Evolutionary conservation across 2,329 filamentous ascomycete genomes (phyloP).

Genomic region (Stachybotrys elegans): DNA sequence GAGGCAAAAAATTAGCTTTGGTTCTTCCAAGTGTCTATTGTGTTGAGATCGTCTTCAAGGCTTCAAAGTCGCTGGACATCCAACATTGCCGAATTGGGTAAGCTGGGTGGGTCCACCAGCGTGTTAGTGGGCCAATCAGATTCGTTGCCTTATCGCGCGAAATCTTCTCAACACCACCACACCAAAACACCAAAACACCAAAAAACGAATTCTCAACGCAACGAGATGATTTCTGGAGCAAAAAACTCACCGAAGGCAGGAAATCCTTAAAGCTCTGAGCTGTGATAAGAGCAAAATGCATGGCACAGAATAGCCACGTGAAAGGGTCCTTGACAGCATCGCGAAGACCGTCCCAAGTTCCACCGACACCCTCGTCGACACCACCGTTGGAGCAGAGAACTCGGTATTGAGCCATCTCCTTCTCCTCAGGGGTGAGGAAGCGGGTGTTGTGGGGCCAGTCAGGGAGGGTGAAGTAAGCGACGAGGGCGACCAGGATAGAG

Average conservation of each 20-base stretch:
- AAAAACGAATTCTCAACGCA: too few species aligned
- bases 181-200: too few species aligned
- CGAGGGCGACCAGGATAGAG: conserved; percentile 26
- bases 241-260: conserved; percentile 26
- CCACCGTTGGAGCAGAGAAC: conserved; percentile 28
- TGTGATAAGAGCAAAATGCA: conserved; percentile 37
- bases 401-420: conserved; percentile 29
- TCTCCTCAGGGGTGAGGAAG: conserved; percentile 29
- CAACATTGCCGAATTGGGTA: too few species aligned
- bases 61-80: too few species aligned
- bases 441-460: conserved; percentile 27
- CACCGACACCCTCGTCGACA: conserved; percentile 24
- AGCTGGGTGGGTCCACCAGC: too few species aligned
- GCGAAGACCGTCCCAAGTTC: conserved; percentile 28
- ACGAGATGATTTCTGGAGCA: too few species aligned
- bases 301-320: conserved; percentile 31
- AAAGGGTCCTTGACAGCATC: conserved; percentile 25
- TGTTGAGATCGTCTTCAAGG: too few species aligned
- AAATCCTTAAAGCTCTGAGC: conserved; percentile 33
- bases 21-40: too few species aligned
- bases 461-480: conserved; percentile 30
- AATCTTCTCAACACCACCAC: too few species aligned
- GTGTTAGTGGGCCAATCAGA: too few species aligned
- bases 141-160: too few species aligned
- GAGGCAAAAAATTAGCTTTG: neutral